phyloP scores from a whole-genome alignment of 2,329 filamentous ascomycete species.

The Colletotrichum caudatum region DNA sequence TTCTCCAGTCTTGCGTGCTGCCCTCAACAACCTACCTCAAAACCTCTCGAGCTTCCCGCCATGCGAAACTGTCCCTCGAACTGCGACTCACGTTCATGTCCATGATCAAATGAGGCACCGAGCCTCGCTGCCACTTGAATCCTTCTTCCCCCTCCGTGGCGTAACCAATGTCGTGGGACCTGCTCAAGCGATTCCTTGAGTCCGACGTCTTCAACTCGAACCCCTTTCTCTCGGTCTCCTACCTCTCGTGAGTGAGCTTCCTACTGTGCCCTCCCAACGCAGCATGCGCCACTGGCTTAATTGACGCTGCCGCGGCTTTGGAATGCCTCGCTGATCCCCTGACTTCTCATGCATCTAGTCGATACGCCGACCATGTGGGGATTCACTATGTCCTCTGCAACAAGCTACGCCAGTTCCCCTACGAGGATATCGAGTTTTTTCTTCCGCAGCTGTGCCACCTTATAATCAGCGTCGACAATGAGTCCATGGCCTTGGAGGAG shows the following conservation, averaged over 20 bases:
- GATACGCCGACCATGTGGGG: conserved; percentile 89
- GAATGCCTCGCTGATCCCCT: conserved; percentile 31
- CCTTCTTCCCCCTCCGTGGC: conserved; percentile 47
- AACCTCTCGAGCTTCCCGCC: conserved; percentile 39
- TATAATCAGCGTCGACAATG: conserved; percentile 88
- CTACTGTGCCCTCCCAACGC: conserved; percentile 28
- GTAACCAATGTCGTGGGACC: conserved; percentile 81
- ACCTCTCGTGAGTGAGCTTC: conserved; percentile 78
- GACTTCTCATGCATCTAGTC: conserved; percentile 61
- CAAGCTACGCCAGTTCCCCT: conserved; percentile 89
- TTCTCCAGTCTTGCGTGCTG: conserved; percentile 23
- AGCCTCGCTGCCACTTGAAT: conserved; percentile 47
- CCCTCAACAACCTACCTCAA: conserved; percentile 1
- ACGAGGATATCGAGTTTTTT: conserved; percentile 94
- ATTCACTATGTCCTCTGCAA: conserved; percentile 91
- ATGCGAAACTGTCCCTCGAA: conserved; percentile 45
- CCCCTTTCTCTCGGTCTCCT: conserved; percentile 88
- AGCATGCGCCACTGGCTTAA: conserved; percentile 6
- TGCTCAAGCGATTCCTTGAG: conserved; percentile 91
- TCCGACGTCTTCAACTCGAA: conserved; percentile 94
- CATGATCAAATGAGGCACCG: conserved; percentile 55
- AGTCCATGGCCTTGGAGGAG: conserved; percentile 91
- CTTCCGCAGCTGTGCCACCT: conserved; percentile 89
- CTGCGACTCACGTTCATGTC: conserved; percentile 46
- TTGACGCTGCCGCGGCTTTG: conserved; percentile 20